Evolutionary conservation across 805 yeast genomes (phyloP), one percentile per base, ranked within the genome.

Genomic region (Lipomyces yamadae): DNA sequence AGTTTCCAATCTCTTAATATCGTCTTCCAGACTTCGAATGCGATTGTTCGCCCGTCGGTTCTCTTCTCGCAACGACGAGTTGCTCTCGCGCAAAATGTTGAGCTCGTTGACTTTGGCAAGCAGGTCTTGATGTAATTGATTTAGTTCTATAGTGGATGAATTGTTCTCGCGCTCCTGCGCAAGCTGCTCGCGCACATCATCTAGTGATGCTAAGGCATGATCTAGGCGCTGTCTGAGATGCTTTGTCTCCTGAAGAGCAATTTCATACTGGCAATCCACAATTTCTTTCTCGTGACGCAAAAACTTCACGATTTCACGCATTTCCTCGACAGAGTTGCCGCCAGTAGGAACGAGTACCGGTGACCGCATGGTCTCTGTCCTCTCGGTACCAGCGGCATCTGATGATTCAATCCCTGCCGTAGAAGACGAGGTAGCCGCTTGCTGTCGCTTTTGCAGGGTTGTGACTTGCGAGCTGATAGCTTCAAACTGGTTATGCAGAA

Each of bases 261-360:
- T 78, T 57, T 84, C 85, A 37, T 86, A 78, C 72, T 87, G 89
- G 7, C 86, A 83, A 58, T 86, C 88, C 0, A 87, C 81, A 3
- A 88, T 80, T 69, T 92, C 96, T 73, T 88, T 89, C 71, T 91
- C 96, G 68, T 88, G 86, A 57, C 93, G 87, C 65, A 92, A 79
- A 72, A 84, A 87, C 1, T 82, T 75, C 45, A 92, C 78, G 34
- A 91, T 82, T 69, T 88, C 87, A 53, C 82, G 81, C 70, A 83
- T 73, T 10, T 76, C 75, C n/a, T 68, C 72, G 11, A 66, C 63
- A 15, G 72, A 63, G 54, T 60, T 56, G 18, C 66, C 70, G 8
- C 4, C 55, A 5, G 32, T 34, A 6, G 60, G 58, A 15, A 45
- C 54, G 5, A 42, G 57, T 39, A 42, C 55, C 15, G 32, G 42